Evolutionary conservation across 108 stramenopile species (phyloP), one percentile per base, ranked within the genome.

Genomic region (Pelagomonas calceolata): DNA sequence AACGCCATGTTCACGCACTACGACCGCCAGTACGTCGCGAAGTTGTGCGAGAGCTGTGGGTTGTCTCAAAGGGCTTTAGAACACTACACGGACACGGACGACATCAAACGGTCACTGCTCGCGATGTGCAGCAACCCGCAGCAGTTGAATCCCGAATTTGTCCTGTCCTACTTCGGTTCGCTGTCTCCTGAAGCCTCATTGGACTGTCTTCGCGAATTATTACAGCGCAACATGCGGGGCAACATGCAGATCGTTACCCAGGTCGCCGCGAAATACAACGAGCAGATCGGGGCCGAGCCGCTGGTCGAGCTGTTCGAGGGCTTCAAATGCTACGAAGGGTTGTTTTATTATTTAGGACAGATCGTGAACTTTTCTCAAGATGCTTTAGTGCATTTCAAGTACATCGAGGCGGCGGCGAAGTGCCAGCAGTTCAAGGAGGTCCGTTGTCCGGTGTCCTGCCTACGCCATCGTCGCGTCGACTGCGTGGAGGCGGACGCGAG

Each of bases 61-160:
- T 95, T 99, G 88, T 95, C 89, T 90, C 96, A 99, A 84, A 93
- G 99, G 64, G 99, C 99, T 12, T 93, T 98, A n/a, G 97, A 99
- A 84, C 94, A 97, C 80, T 98, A 96, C 91, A 95, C 91, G 68
- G 94, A 96, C 68, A 92, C 95, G 43, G 88, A 84, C 18, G 99
- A 99, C 83, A 98, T 99, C 79, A 99, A 99, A 90, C 80, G 87
- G 36, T 34, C 73, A n/a, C 68, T 84, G 64, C 33, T 51, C 18
- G 31, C 68, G 67, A 91, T 94, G 35, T 92, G 94, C 83, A 92
- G 95, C 82, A 93, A 93, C 78, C 88, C 92, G 70, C 93, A 95
- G 77, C 89, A 92, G 66, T 92, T 98, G 91, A 90, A 89, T 72
- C 85, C 92, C 4, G 97, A 95, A 74, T 99, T 97, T 76, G 89